Evolutionary conservation across 805 yeast genomes (phyloP), one percentile per base, ranked within the genome.

Genomic region (Kodamaea laetipori): DNA sequence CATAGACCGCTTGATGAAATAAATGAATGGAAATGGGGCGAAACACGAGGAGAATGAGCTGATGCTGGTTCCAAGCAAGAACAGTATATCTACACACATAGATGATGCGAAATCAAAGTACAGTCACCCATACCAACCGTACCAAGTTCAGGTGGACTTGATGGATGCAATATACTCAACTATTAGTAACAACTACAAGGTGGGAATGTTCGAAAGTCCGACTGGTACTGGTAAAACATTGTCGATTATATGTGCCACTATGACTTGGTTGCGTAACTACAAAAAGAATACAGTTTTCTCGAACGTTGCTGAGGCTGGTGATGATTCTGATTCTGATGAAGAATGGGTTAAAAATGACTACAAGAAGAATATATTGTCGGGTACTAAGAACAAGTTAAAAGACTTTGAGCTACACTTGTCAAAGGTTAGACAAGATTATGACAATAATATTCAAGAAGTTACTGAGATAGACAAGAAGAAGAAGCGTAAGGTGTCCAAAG

Each of bases 201-300:
- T 90, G 2, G 96, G 95, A 0, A 71, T 90, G 1, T 83, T 90
- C 55, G 97, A 90, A 59, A 84, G 94, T 45, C 98, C 98, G 0
- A 90, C 98, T 0, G 98, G 98, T 5, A 87, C 90, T 1, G 97
- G 98, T 2, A 90, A 90, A 62, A 90, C 97, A 0, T 67, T 92
- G 2, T 88, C 96, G 0, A 64, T 90, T 36, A 85, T 92, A 3
- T 92, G 97, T 58, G 79, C 95, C 0, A 71, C 92, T 0, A 74
- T 90, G 77, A 79, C 90, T 0, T 90, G 96, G 96, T 67, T 90
- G 25, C 61, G 92, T 44, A 71, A 78, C 15, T 63, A 74, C 49
- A 77, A 78, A 47, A 53, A 57, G 15, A 51, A 43, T 11, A 35
- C 48, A 9, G 36, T 45, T 1, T 50, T 48, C 15, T 18, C 42